Evolutionary conservation across 495 filamentous ascomycete genomes (phyloP).

Genomic region (Penicillium waksmanii): DNA sequence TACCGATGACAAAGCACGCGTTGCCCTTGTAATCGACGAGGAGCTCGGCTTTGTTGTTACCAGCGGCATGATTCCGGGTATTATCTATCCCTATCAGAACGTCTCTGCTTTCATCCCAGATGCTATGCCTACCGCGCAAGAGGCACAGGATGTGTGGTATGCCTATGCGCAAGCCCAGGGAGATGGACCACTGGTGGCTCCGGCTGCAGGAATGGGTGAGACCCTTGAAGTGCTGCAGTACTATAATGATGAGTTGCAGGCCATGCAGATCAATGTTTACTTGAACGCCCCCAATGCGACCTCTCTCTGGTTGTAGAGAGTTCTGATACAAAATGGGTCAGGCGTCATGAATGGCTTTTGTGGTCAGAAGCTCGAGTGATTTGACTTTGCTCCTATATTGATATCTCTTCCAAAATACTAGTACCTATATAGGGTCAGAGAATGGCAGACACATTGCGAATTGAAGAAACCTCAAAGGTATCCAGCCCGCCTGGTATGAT

Average conservation of each 20-base stretch:
- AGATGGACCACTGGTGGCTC: background rate
- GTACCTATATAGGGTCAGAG: too few relatives aligned
- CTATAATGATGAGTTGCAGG: slow-evolving; percentile 15
- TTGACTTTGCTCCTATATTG: too few relatives aligned
- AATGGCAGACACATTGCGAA: too few relatives aligned
- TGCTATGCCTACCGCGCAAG: slow-evolving; percentile 5
- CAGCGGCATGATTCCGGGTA: slow-evolving; percentile 12
- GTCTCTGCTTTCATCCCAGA: slow-evolving; percentile 18
- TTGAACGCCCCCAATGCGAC: slow-evolving; percentile 15
- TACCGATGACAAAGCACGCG: slow-evolving; percentile 9
- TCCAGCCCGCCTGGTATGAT: too few relatives aligned
- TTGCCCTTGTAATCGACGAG: slow-evolving; percentile 13
- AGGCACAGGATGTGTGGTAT: slow-evolving; percentile 14
- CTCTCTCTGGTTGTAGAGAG: slow-evolving; percentile 10
- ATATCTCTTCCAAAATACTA: too few relatives aligned
- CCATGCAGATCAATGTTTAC: slow-evolving; percentile 19
- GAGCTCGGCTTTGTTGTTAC: slow-evolving; percentile 16
- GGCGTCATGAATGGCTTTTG: too few relatives aligned
- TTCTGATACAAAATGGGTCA: background rate
- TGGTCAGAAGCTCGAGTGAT: too few relatives aligned
- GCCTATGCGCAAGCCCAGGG: slow-evolving; percentile 5
- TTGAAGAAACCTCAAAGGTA: too few relatives aligned
- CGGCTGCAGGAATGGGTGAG: slow-evolving; percentile 8
- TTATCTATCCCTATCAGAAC: slow-evolving; percentile 12
- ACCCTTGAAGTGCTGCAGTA: slow-evolving; percentile 17